Evolutionary conservation across 805 yeast species (phyloP), one percentile per base, ranked within the genome.

Genomic region (Phaffomyces opuntiae): DNA sequence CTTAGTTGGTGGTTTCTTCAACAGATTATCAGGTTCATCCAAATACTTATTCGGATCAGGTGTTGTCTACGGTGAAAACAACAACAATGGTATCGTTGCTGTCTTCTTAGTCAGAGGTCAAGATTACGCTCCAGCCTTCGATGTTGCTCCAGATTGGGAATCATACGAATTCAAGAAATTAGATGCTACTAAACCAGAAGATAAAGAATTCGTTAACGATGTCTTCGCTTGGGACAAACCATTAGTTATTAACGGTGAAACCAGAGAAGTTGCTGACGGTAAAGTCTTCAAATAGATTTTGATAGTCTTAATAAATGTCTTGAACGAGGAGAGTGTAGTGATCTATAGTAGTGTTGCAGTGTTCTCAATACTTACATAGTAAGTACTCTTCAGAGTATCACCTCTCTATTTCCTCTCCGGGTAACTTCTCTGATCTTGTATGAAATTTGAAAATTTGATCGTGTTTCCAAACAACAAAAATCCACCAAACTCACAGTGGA

Each of bases 91-190:
- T 77, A 90, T 91, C 67, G 74, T 87, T 60, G 97, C 96, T 77
- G 95, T 84, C 65, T 83, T 91, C 78, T 72, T 93, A 64, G 83
- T 91, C 64, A 89, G 98, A 76, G 99, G 99, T 62, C 87, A 91
- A 72, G 96, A 91, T 52, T 72, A 60, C 65, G 78, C 60, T 47
- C 96, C 97, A 69, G 99, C 96, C 53, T 88, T 91, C 65, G 86
- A 91, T 55, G 98, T 93, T 69, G 99, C 98, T 65, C 97, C 99
- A 70, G 99, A 93, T 74, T 89, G 96, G 95, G 98, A 91, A 75
- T 87, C 96, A 42, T 91, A 87, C 75, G 65, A 67, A 49, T 88
- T 78, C 85, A 72, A 80, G 65, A 82, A 87, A 75, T 76, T 91
- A 63, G 97, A 91, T 66, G 78, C 83, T 51, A 60, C 88, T 61